A percentile compares a stretch with the other conserved stretches of the same genome.
These are phyloP conservation scores for Trapa incisa DNA, from an alignment of 345 rosid genomes.

Conservation along the genomic window DNA sequence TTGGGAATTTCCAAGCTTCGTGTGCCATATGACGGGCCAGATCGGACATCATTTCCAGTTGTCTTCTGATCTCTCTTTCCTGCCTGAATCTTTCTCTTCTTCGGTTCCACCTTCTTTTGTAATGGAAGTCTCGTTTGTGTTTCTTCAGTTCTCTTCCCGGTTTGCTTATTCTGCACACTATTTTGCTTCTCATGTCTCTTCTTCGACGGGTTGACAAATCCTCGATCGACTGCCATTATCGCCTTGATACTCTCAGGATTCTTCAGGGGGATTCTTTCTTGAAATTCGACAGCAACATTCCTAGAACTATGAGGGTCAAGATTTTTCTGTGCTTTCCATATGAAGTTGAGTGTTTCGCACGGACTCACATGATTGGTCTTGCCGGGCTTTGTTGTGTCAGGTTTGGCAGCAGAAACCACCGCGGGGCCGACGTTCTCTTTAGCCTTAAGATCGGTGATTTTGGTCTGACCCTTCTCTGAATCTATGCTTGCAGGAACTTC, in stretches of 20 bases:
- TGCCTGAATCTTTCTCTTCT: conserved; percentile 11
- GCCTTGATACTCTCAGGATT: conserved; percentile 25
- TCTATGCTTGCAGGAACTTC: conserved; percentile 47
- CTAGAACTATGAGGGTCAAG: background rate
- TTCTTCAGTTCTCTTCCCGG: conserved; percentile 2
- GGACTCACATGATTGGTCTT: conserved; percentile 14
- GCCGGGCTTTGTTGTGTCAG: conserved; percentile 17
- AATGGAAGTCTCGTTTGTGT: conserved; percentile 10
- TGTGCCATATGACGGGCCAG: conserved; percentile 13
- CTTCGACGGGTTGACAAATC: conserved; percentile 13
- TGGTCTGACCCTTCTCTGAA: conserved; percentile 15
- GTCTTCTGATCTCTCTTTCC: conserved; percentile 20
- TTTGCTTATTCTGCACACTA: conserved; percentile 20
- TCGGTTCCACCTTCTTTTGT: conserved; percentile 17
- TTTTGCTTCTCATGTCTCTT: conserved; percentile 7
- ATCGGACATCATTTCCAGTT: conserved; percentile 12
- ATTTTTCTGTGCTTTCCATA: conserved; percentile 6
- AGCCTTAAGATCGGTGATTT: conserved; percentile 15
- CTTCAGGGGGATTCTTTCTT: conserved; percentile 20
- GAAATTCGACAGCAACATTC: conserved; percentile 21
- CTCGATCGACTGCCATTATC: conserved; percentile 21
- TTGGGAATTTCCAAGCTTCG: conserved; percentile 20
- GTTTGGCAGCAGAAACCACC: conserved; percentile 10
- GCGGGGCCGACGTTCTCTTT: conserved; percentile 18
- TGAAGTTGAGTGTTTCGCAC: conserved; percentile 5